Conservation (phyloP, 768 basidiomycete species). For the Agaricus blazei region DNA sequence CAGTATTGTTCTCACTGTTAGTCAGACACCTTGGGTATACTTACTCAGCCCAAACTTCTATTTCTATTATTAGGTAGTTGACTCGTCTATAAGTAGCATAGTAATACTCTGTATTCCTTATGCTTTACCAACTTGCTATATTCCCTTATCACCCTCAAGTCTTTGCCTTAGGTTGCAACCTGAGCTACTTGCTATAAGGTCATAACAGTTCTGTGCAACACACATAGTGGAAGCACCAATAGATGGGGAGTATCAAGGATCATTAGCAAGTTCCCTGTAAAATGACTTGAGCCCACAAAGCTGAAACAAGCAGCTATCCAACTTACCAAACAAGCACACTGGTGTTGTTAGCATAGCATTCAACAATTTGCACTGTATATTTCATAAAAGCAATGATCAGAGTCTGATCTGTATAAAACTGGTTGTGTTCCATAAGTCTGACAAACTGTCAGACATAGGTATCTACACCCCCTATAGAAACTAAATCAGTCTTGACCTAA, state of each 20-base stretch:
- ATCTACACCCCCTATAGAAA: conserved; percentile 55
- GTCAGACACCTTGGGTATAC: too few species aligned
- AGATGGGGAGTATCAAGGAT: conserved; percentile 61
- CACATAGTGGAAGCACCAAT: conserved; percentile 37
- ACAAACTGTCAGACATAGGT: conserved; percentile 51
- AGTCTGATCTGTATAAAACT: conserved; percentile 50
- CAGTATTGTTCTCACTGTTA: too few species aligned
- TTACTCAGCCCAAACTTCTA: too few species aligned
- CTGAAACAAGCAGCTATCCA: not conserved
- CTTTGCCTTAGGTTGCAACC: too few species aligned
- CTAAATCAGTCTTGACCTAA: conserved; percentile 5
- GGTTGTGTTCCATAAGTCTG: conserved; percentile 40
- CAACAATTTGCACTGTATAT: conserved; percentile 48
- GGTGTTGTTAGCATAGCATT: conserved; percentile 50
- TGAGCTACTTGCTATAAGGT: too few species aligned
- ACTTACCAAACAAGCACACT: conserved; percentile 48
- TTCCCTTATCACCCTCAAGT: too few species aligned
- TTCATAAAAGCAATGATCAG: conserved; percentile 51
- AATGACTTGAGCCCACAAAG: not conserved
- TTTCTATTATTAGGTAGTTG: too few species aligned
- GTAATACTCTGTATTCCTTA: too few species aligned
- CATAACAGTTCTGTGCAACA: conserved; percentile 40
- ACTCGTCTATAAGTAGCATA: too few species aligned
- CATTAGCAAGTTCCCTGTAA: conserved; percentile 61
- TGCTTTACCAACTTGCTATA: too few species aligned